Base-by-base conservation (phyloP, 164 flowering plant species). In the Brasenia schreberi region DNA sequence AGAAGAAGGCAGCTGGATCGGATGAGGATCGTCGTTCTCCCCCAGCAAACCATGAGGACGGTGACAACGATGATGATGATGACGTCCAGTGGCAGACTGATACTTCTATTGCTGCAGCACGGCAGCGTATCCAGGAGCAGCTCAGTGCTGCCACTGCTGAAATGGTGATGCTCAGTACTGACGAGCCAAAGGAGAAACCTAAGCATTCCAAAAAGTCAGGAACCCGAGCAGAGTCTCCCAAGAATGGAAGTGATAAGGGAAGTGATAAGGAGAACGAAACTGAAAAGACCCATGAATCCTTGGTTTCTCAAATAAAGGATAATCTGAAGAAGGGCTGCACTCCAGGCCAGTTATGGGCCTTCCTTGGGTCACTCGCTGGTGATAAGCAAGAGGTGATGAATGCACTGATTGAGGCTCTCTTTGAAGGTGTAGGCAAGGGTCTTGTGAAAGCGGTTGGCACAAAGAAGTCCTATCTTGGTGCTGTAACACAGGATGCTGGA, bases 81-180 rank as follows among this genome's bases (percentile, higher is more conserved):
- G 84, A 80, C 60, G 71, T 86, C 42, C 79, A 85, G 74, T 88
- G 96, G 96, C 92, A 80, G 70, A 85, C 96, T 27, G 96, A 87
- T 71, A 87, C 96, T 0, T 88, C 96, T 5, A 42, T 69, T 5
- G 88, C 78, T 72, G 96, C 96, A 11, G 96, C 90, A 52, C 78
- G 72, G 0, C 81, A 76, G 49, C 83, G 87, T 9, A 87, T 88
- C 42, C 87, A 85, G 19, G 90, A 88, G 70, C 96, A 88, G 75
- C 70, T 88, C 66, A 88, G 84, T 78, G 77, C 88, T 58, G 92
- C 62, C 0, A 88, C 96, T 4, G 87, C 90, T 58, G 87, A 81
- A 39, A 86, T 86, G 94, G 91, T 86, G 9, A 84, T 88, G 82
- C 82, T 88, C 0, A 62, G 83, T 14, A 77, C 94, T 5, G 61